Conservation (phyloP, 306 rosid genomes). For the Betula pendula region DNA sequence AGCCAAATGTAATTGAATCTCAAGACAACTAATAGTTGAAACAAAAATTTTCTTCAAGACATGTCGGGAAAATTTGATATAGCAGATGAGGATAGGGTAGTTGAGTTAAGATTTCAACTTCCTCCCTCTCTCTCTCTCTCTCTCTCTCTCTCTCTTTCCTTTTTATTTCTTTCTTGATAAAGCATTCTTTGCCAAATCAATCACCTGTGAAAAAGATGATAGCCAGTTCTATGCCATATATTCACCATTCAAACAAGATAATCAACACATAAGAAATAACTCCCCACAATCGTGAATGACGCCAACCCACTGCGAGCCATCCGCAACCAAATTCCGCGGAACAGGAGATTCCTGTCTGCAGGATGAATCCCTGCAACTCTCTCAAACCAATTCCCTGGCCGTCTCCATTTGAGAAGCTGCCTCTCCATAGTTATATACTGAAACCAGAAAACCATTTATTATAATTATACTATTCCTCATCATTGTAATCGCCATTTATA, state of each 20-base stretch:
- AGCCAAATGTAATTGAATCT: not conserved
- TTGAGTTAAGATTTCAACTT: too few species aligned
- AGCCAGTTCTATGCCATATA: conserved; percentile 8
- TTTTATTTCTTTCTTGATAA: not conserved
- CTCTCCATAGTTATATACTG: conserved; percentile 80
- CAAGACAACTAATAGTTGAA: not conserved
- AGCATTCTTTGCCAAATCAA: not conserved
- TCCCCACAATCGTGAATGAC: conserved; percentile 65
- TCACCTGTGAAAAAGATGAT: not conserved
- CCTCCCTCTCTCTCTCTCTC: not conserved
- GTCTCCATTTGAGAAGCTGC: conserved; percentile 69
- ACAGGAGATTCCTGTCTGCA: conserved; percentile 65
- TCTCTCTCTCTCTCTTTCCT: too few species aligned
- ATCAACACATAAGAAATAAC: conserved; percentile 67
- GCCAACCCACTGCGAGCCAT: conserved; percentile 77
- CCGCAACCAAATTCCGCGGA: conserved; percentile 64
- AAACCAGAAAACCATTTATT: conserved; percentile 23
- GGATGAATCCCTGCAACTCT: conserved; percentile 78
- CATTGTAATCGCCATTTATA: not conserved
- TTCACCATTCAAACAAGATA: conserved; percentile 35
- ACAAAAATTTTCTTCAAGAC: not conserved
- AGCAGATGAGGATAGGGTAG: too few species aligned
- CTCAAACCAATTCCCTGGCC: conserved; percentile 69
- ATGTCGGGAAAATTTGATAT: not conserved
- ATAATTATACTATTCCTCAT: not conserved